These are phyloP conservation scores for Colletotrichum cordylinicola DNA, from an alignment of 2,329 filamentous ascomycete species.

Conservation along the genomic window DNA sequence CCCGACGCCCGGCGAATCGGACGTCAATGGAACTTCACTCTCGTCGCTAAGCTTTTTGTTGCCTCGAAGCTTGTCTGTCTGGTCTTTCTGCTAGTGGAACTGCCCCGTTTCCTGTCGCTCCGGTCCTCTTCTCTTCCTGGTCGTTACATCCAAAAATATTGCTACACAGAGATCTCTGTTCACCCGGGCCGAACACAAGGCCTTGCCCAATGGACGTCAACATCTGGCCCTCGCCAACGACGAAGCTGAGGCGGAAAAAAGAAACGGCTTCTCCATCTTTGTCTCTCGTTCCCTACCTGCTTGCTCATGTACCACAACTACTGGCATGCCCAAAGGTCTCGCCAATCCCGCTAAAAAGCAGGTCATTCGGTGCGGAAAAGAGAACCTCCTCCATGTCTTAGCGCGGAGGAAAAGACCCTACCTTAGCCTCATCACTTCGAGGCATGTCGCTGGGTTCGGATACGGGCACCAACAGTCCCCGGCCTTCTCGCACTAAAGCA, in stretches of 20 bases:
- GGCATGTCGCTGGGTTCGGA: neutral
- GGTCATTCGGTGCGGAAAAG: neutral
- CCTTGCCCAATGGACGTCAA: neutral
- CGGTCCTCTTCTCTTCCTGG: neutral
- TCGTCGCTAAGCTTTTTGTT: constrained; percentile 20
- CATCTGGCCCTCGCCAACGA: neutral
- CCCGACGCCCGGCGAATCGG: neutral
- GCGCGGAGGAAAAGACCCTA: neutral
- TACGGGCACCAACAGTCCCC: neutral
- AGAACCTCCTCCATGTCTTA: neutral
- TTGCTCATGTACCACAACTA: neutral
- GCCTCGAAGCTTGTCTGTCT: constrained; percentile 23
- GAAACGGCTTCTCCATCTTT: neutral
- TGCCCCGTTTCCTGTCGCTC: neutral
- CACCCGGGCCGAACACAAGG: neutral
- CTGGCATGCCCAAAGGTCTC: neutral
- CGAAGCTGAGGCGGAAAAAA: neutral
- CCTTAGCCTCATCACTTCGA: neutral
- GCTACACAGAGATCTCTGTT: neutral
- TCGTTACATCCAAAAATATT: neutral
- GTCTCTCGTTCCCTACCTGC: neutral
- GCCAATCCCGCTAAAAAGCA: neutral
- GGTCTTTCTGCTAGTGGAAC: constrained; percentile 5
- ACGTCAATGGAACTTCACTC: neutral
- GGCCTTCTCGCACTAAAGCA: neutral